Conservation (phyloP, 441 rosid genomes). For the Gossypium trilobum region DNA sequence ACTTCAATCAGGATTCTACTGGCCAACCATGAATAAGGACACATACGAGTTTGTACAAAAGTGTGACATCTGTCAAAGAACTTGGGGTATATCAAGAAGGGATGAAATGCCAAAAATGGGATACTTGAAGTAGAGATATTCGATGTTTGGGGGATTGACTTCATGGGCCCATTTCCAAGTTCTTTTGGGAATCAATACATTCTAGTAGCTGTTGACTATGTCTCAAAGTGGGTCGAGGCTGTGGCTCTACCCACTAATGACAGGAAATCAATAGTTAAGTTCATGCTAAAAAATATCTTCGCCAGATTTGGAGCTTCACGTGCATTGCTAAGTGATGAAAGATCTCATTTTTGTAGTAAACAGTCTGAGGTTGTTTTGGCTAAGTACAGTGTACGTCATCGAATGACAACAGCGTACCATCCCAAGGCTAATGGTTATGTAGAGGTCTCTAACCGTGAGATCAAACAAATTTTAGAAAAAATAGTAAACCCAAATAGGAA, state of each 20-base stretch:
- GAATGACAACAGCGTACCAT: background rate
- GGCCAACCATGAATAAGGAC: background rate
- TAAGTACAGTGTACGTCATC: background rate
- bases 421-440: background rate
- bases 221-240: background rate
- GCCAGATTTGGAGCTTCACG: background rate
- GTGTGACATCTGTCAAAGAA: background rate
- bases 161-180: background rate
- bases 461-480: background rate
- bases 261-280: background rate
- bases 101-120: background rate
- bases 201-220: background rate
- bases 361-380: background rate
- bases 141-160: background rate
- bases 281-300: background rate
- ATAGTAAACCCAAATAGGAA: background rate
- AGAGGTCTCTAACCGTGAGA: background rate
- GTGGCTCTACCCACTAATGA: background rate
- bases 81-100: background rate
- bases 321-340: background rate
- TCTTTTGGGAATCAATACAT: background rate
- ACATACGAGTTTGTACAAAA: background rate
- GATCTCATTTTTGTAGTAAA: background rate
- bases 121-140: background rate
- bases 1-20: background rate